phyloP scores from a whole-genome alignment of 148 eudicot species.

The Beta vulgaris region DNA sequence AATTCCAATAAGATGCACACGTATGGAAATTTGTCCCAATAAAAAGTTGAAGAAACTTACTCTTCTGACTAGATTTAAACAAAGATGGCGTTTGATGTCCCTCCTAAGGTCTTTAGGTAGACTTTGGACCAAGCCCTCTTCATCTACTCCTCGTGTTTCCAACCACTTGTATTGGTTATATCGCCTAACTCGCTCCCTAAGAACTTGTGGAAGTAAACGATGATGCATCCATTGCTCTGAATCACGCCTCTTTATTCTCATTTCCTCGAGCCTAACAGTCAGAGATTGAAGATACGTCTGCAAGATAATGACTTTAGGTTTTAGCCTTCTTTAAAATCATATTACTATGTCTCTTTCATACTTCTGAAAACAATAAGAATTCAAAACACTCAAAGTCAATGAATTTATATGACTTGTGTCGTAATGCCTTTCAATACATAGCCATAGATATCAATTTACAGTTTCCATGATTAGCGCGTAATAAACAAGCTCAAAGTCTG shows the following conservation, averaged over 20 bases:
- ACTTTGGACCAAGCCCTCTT: conserved; percentile 73
- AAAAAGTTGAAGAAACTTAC: conserved; percentile 37
- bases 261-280: conserved; percentile 86
- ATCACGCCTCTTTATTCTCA: conserved; percentile 94
- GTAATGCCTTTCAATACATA: too few species aligned
- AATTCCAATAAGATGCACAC: too few species aligned
- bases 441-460: too few species aligned
- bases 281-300: conserved; percentile 95
- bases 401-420: too few species aligned
- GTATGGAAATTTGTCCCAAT: too few species aligned
- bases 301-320: neutral
- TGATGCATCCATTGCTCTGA: conserved; percentile 99
- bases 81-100: conserved; percentile 95
- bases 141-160: conserved; percentile 95
- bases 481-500: too few species aligned
- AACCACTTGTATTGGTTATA: conserved; percentile 97
- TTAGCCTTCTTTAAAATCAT: neutral
- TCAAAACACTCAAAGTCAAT: neutral
- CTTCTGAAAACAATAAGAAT: too few species aligned
- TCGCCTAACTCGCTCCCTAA: conserved; percentile 87
- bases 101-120: conserved; percentile 87
- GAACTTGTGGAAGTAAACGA: conserved; percentile 83
- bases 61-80: conserved; percentile 84
- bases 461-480: too few species aligned
- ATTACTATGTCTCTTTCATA: neutral